These are phyloP conservation scores for Aspergillus asperescens DNA, from an alignment of 495 filamentous ascomycete genomes.

Conservation along the genomic window DNA sequence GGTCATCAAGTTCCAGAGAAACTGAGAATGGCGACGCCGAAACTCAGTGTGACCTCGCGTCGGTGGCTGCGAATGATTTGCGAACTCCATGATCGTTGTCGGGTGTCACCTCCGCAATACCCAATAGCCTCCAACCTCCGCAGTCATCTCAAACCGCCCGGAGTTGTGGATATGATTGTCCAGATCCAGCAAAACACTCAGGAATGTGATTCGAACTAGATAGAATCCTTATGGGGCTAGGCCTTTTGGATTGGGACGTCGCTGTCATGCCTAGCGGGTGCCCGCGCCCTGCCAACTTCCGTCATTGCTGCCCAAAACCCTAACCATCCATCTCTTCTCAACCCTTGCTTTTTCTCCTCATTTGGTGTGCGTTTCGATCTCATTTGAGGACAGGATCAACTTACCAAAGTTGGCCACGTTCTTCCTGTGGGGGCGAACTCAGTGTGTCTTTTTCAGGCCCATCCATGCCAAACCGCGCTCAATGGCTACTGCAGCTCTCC, in stretches of 20 bases:
- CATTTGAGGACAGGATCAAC: slow-evolving; percentile 21
- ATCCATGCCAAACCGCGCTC: slow-evolving; percentile 16
- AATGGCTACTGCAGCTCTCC: slow-evolving; percentile 14
- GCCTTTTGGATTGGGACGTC: slow-evolving; percentile 8
- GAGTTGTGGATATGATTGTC: slow-evolving; percentile 8
- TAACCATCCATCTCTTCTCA: slow-evolving; percentile 9
- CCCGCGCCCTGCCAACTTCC: slow-evolving; percentile 25
- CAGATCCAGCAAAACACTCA: slow-evolving; percentile 5
- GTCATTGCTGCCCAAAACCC: slow-evolving; percentile 38
- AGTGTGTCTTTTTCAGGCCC: slow-evolving; percentile 15
- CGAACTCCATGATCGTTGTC: background rate
- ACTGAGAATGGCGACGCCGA: background rate
- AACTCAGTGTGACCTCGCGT: background rate
- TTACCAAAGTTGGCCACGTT: slow-evolving; percentile 23
- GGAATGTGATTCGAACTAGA: slow-evolving; percentile 12
- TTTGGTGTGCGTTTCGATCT: slow-evolving; percentile 15
- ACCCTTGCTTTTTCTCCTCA: slow-evolving; percentile 19
- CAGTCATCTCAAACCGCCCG: slow-evolving; percentile 10
- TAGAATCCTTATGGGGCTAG: slow-evolving; percentile 13
- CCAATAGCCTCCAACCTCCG: slow-evolving; percentile 7
- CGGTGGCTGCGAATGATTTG: slow-evolving; percentile 3
- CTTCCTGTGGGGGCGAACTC: slow-evolving; percentile 20
- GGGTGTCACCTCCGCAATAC: background rate
- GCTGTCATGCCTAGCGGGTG: slow-evolving; percentile 18
- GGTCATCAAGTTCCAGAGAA: background rate